Conservation (phyloP, 805 yeast species). For the Candida nitratophila region DNA sequence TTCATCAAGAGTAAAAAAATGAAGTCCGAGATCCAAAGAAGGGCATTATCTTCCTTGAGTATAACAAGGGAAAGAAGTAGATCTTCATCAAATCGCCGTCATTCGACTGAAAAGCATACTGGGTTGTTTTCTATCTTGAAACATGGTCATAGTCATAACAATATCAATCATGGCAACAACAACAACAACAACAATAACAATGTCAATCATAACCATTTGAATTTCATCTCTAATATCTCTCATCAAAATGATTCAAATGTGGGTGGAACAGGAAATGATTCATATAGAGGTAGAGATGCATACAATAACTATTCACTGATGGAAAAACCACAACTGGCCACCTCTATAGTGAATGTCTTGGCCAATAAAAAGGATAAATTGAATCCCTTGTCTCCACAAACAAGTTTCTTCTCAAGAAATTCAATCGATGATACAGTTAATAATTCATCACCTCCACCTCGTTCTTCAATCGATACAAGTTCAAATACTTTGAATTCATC, state of each 20-base stretch:
- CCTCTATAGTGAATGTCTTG: neutral
- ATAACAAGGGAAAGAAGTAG: constrained; percentile 10
- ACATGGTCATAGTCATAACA: neutral
- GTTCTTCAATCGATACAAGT: no score
- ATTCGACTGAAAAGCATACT: neutral
- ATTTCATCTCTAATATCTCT: no score
- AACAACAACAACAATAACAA: neutral
- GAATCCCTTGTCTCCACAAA: neutral
- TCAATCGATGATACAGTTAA: no score
- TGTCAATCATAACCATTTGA: no score
- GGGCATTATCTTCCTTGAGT: constrained; percentile 1
- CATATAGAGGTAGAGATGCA: constrained; percentile 7
- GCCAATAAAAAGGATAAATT: neutral
- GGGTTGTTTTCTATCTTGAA: neutral
- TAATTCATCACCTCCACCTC: no score
- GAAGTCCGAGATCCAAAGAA: neutral
- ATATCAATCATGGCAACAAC: neutral
- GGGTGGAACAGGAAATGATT: no score
- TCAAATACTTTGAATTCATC: no score
- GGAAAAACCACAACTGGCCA: neutral
- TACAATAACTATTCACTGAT: neutral
- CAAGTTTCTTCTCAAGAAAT: neutral
- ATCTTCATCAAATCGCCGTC: constrained; percentile 6
- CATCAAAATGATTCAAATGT: no score
- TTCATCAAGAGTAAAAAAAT: constrained; percentile 9